Conservation (phyloP, 2,329 filamentous ascomycete species). For the Celoporthe dispersa region DNA sequence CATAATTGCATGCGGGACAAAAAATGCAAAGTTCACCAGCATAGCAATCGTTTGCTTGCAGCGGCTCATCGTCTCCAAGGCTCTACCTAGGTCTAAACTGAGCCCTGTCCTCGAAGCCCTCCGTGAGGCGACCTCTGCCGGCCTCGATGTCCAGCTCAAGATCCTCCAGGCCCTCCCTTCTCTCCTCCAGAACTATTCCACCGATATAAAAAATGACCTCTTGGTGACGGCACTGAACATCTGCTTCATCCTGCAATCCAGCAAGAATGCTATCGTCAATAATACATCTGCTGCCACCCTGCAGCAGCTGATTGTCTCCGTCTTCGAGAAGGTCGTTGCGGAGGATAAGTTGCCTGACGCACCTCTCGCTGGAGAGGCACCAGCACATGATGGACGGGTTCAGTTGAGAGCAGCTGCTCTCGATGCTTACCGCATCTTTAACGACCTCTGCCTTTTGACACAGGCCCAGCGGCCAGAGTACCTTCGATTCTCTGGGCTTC, state of each 20-base stretch:
- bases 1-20: slow-evolving; percentile 87
- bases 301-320: slow-evolving; percentile 88
- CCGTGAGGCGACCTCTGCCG: slow-evolving; percentile 79
- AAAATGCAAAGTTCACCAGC: slow-evolving; percentile 86
- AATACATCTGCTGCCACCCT: slow-evolving; percentile 96
- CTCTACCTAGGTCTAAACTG: slow-evolving; percentile 77
- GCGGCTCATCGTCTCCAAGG: slow-evolving; percentile 80
- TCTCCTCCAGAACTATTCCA: slow-evolving; percentile 85
- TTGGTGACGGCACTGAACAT: slow-evolving; percentile 84
- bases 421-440: slow-evolving; percentile 86
- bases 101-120: slow-evolving; percentile 88
- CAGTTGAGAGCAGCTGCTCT: slow-evolving; percentile 75
- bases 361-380: slow-evolving; percentile 68
- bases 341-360: slow-evolving; percentile 74
- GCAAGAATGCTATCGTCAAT: slow-evolving; percentile 91
- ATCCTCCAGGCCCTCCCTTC: slow-evolving; percentile 91
- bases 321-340: slow-evolving; percentile 86
- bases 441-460: slow-evolving; percentile 86
- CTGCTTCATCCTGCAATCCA: slow-evolving; percentile 87
- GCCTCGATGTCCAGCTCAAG: slow-evolving; percentile 91
- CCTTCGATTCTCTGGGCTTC: slow-evolving; percentile 76
- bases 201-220: slow-evolving; percentile 78
- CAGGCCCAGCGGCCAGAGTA: slow-evolving; percentile 85
- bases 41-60: slow-evolving; percentile 90
- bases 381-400: slow-evolving; percentile 66